Conservation (phyloP, 306 rosid species). For the Adenanthera pavonina region DNA sequence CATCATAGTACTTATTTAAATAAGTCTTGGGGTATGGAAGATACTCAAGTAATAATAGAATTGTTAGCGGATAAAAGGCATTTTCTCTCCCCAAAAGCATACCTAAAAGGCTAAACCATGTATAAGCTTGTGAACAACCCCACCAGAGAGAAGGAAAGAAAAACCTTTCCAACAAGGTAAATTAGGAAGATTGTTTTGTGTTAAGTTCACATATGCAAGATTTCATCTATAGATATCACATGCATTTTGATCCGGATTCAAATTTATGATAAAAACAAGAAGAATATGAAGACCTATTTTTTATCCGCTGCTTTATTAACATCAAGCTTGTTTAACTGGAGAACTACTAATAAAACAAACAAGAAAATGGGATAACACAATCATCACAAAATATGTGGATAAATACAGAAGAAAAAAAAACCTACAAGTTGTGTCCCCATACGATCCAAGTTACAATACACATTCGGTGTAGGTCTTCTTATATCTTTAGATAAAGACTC, state of each 20-base stretch:
- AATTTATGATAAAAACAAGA: not conserved
- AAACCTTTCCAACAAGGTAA: not conserved
- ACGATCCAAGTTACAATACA: conserved; percentile 1
- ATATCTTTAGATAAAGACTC: conserved; percentile 33
- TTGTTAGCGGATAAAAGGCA: not conserved
- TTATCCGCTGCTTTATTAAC: conserved; percentile 20
- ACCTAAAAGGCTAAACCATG: not conserved
- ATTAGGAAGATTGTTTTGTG: not conserved
- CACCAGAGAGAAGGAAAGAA: not conserved
- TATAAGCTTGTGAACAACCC: not conserved
- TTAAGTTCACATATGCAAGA: not conserved
- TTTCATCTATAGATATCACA: not conserved
- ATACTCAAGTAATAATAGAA: not conserved
- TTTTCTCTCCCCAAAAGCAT: not conserved
- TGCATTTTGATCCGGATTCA: not conserved
- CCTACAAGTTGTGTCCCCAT: not conserved
- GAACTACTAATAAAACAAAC: not conserved
- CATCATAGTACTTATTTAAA: too few species aligned
- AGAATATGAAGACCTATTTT: conserved; percentile 5
- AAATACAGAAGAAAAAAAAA: not conserved
- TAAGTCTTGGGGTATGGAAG: too few species aligned
- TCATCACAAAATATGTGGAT: not conserved
- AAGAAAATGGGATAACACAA: conserved; percentile 8
- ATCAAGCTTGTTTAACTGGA: conserved; percentile 21
- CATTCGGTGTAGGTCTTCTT: conserved; percentile 21